Percentiles rank a stretch among this genome's conserved stretches.
Conservation (phyloP, 2,329 filamentous ascomycete species). For the Dothistroma septosporum region DNA sequence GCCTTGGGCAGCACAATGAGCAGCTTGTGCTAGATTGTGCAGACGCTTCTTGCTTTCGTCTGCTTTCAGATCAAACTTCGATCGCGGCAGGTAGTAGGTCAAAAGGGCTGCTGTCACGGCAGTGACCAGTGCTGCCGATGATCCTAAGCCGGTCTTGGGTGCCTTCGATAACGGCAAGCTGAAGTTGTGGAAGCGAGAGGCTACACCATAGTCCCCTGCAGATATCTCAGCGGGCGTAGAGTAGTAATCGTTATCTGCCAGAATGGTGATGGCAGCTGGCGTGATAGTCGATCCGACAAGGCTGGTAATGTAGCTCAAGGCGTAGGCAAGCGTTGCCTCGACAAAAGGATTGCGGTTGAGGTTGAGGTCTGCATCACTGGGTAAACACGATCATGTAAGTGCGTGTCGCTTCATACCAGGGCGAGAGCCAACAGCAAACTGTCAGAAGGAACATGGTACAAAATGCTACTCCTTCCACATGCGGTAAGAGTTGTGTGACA, state of each 20-base stretch:
- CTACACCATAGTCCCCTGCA: constrained; percentile 19
- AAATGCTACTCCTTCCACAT: background rate
- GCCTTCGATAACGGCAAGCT: constrained; percentile 69
- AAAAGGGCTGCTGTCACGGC: constrained; percentile 74
- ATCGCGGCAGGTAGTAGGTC: constrained; percentile 63
- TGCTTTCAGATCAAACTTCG: constrained; percentile 54
- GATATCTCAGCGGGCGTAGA: constrained; percentile 56
- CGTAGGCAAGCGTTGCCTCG: constrained; percentile 84
- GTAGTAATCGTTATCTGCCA: constrained; percentile 97
- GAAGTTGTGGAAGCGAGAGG: constrained; percentile 68
- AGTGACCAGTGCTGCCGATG: constrained; percentile 89
- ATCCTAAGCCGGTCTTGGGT: constrained; percentile 94
- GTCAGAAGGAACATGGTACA: constrained; percentile 3
- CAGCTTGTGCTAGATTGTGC: constrained; percentile 90
- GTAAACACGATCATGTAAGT: constrained; percentile 20
- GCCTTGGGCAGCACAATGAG: constrained; percentile 92
- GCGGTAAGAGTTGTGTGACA: background rate
- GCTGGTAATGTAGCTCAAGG: constrained; percentile 70
- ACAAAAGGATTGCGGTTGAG: constrained; percentile 76
- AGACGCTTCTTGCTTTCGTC: constrained; percentile 57
- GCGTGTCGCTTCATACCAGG: constrained; percentile 4
- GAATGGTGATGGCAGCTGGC: constrained; percentile 73
- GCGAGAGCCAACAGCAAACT: background rate
- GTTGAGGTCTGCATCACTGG: constrained; percentile 36
- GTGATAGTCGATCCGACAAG: constrained; percentile 53